phyloP scores from a whole-genome alignment of 129 eudicot genomes.

The Silybum marianum region DNA sequence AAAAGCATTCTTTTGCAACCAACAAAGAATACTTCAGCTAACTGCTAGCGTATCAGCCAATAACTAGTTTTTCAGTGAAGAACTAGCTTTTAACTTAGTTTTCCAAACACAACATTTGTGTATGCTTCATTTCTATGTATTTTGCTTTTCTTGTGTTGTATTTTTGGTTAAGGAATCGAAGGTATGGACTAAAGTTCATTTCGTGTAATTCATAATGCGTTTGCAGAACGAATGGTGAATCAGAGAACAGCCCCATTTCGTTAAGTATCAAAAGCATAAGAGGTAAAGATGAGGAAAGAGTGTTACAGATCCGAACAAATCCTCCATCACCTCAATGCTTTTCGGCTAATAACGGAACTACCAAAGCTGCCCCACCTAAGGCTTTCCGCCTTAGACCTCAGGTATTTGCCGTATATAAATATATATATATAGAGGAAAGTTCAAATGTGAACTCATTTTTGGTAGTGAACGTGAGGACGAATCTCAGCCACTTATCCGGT shows the following conservation, averaged over 20 bases:
- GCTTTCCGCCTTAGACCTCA: constrained; percentile 29
- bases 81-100: no score
- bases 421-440: not conserved
- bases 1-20: no score
- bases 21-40: no score
- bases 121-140: not conserved
- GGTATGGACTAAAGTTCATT: not conserved
- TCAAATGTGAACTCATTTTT: no score
- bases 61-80: no score
- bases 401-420: not conserved
- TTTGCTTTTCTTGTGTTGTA: not conserved
- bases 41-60: no score
- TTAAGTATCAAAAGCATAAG: constrained; percentile 59
- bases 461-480: no score
- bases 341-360: constrained; percentile 55
- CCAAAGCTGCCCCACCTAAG: constrained; percentile 28
- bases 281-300: constrained; percentile 39
- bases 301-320: constrained; percentile 69
- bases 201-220: not conserved
- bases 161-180: not conserved
- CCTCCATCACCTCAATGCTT: constrained; percentile 98
- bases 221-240: constrained; percentile 59
- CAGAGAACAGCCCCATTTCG: constrained; percentile 61
- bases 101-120: not conserved
- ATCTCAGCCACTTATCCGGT: no score